Conservation (phyloP, 169 alveolate species). For the Besnoitia besnoiti region DNA sequence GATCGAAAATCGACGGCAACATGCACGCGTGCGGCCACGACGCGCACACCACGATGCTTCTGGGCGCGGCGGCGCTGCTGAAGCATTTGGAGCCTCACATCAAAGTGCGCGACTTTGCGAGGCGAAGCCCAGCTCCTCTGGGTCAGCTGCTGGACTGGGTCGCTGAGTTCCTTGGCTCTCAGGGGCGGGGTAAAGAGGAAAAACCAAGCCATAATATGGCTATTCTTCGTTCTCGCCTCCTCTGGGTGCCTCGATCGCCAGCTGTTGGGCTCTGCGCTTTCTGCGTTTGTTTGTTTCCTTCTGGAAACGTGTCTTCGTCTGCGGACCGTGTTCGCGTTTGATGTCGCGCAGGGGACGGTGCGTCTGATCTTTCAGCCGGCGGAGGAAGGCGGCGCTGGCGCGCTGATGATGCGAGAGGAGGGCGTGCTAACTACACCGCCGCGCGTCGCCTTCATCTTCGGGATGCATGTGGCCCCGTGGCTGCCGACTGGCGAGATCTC, state of each 20-base stretch:
- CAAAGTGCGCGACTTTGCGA: conserved; percentile 4
- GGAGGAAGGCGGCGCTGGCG: conserved; percentile 72
- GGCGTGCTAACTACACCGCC: conserved; percentile 49
- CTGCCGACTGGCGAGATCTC: conserved; percentile 62
- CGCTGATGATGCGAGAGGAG: conserved; percentile 64
- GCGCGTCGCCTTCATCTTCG: conserved; percentile 39
- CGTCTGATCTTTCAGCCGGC: conserved; percentile 73
- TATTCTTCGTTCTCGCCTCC: no score
- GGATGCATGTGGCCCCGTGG: conserved; percentile 62
- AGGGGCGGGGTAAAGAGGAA: not conserved
- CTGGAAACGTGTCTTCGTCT: not conserved
- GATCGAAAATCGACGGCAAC: conserved; percentile 54
- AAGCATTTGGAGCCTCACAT: conserved; percentile 53
- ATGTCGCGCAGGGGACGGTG: conserved; percentile 68
- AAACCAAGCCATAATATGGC: no score
- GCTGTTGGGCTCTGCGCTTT: not conserved
- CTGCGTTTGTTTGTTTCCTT: not conserved
- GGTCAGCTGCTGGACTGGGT: not conserved
- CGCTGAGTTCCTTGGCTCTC: not conserved
- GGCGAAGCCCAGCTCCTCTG: not conserved
- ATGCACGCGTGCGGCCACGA: conserved; percentile 79
- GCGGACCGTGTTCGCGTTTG: not conserved
- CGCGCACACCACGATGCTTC: conserved; percentile 72
- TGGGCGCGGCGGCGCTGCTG: conserved; percentile 71
- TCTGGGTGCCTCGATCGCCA: not conserved